These are phyloP conservation scores for Eucalyptus rudis DNA, from an alignment of 345 rosid species.

Conservation along the genomic window DNA sequence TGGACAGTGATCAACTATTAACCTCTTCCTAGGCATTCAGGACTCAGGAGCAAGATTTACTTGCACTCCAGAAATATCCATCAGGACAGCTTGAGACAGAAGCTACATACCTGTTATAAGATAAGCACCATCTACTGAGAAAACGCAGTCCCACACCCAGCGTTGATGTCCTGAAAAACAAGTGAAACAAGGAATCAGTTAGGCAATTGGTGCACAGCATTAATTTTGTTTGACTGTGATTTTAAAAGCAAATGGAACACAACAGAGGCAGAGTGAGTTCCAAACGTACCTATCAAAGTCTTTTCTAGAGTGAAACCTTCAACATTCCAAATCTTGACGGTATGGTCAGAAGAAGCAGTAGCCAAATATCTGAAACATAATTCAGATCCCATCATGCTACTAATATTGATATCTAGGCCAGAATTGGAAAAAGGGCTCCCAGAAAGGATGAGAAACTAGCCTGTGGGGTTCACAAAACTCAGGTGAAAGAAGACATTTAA, in stretches of 20 bases:
- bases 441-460: slow-evolving; percentile 13
- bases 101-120: slow-evolving; percentile 61
- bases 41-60: background rate
- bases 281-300: slow-evolving; percentile 45
- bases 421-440: background rate
- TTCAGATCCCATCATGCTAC: background rate
- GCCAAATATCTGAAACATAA: slow-evolving; percentile 62
- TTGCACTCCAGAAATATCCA: background rate
- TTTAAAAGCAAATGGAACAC: background rate
- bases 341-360: slow-evolving; percentile 88
- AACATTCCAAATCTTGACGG: slow-evolving; percentile 95
- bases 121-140: slow-evolving; percentile 96
- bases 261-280: background rate
- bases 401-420: background rate
- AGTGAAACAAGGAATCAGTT: background rate
- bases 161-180: slow-evolving; percentile 66
- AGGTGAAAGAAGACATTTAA: slow-evolving; percentile 89
- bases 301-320: slow-evolving; percentile 92
- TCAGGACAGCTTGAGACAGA: background rate
- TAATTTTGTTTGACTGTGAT: no score
- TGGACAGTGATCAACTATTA: background rate
- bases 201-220: background rate
- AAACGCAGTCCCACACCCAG: slow-evolving; percentile 99
- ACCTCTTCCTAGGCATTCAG: background rate
- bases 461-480: slow-evolving; percentile 74